These are phyloP conservation scores for Allium fistulosum DNA, from an alignment of 106 monocot species.

Conservation along the genomic window DNA sequence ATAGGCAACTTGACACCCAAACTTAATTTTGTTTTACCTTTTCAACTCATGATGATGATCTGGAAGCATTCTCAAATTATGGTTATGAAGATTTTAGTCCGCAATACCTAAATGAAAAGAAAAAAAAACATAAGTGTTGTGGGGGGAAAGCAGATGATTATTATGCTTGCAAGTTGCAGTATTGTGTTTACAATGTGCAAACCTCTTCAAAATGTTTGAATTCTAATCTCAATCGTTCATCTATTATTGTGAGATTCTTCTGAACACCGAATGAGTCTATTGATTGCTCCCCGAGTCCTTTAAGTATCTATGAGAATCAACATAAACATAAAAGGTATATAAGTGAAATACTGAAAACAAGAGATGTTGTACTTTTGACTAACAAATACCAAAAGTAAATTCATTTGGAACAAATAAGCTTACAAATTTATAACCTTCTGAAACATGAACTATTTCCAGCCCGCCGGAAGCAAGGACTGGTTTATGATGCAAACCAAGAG, in stretches of 20 bases:
- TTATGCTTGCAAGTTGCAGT: background rate
- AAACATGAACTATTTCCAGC: background rate
- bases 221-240: slow-evolving; percentile 1
- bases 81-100: background rate
- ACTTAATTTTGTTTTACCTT: no score
- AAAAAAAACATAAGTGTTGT: background rate
- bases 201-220: slow-evolving; percentile 10
- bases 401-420: background rate
- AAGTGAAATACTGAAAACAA: background rate
- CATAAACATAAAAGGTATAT: background rate
- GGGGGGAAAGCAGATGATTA: no score
- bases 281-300: no score
- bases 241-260: no score
- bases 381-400: background rate
- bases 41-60: no score
- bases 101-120: background rate
- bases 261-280: background rate
- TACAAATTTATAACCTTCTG: slow-evolving; percentile 4
- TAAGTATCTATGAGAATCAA: background rate
- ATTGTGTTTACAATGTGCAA: background rate
- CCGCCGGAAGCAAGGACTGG: background rate
- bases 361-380: background rate
- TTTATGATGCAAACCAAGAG: background rate
- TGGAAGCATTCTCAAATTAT: background rate
- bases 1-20: no score